A percentile compares a stretch with the other conserved stretches of the same genome.
phyloP scores from a whole-genome alignment of 306 rosid species.

The Arachis hypogaea region DNA sequence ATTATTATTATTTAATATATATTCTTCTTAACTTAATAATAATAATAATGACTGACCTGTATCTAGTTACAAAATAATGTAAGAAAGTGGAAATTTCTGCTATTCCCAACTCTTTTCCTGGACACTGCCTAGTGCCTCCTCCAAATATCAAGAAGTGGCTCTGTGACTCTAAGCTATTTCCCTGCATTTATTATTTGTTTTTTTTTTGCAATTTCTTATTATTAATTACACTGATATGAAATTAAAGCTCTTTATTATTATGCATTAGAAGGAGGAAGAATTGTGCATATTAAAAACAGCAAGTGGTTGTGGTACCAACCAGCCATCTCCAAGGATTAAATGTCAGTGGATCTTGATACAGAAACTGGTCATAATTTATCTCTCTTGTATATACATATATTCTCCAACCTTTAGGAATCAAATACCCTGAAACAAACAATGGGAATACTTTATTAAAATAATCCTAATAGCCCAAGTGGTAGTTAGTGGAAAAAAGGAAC shows the following conservation, averaged over 20 bases:
- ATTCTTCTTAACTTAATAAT: neutral
- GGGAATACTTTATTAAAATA: constrained; percentile 23
- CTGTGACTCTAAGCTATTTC: constrained; percentile 71
- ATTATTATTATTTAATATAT: too few relatives aligned
- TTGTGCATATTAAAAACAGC: neutral
- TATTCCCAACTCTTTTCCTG: constrained; percentile 92
- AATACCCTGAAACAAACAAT: constrained; percentile 58
- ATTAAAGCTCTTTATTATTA: neutral
- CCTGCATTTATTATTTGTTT: constrained; percentile 57
- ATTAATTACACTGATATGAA: constrained; percentile 14
- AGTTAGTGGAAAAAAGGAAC: neutral
- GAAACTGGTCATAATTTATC: constrained; percentile 73
- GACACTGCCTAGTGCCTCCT: constrained; percentile 94
- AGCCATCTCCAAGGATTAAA: constrained; percentile 99
- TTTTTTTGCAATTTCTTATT: constrained; percentile 22
- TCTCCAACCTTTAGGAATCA: constrained; percentile 95
- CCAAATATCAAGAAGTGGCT: constrained; percentile 82
- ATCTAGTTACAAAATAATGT: constrained; percentile 93
- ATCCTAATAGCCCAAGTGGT: constrained; percentile 28
- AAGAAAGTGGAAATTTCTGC: constrained; percentile 91
- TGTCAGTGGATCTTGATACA: constrained; percentile 78
- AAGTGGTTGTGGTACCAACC: constrained; percentile 53
- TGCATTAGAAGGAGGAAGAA: neutral
- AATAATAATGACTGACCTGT: constrained; percentile 69
- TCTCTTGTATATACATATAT: constrained; percentile 96